A percentile compares a stretch with the other conserved stretches of the same genome.
phyloP scores from a whole-genome alignment of 257 asterid genomes.

The Solanum tarijense region DNA sequence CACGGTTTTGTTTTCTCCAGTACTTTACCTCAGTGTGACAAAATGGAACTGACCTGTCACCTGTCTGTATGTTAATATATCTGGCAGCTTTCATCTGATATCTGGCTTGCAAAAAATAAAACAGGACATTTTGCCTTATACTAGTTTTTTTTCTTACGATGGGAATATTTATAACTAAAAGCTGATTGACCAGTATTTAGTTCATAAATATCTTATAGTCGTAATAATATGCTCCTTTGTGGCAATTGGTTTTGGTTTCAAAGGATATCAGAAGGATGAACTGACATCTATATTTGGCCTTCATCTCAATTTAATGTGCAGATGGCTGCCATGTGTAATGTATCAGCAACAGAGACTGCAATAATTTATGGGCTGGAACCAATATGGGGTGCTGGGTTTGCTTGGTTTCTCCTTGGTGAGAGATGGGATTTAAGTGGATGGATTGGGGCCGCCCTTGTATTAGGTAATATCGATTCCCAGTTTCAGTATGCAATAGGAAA shows the following conservation, averaged over 20 bases:
- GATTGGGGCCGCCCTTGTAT: neutral
- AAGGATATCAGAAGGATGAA: neutral
- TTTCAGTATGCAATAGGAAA: neutral
- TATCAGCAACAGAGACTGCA: neutral
- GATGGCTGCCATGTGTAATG: neutral
- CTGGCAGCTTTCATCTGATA: neutral
- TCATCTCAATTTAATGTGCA: neutral
- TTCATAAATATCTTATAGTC: neutral
- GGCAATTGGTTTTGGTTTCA: neutral
- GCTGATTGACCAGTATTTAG: neutral
- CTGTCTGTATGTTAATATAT: neutral
- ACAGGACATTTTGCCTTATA: neutral
- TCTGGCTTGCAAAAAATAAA: neutral
- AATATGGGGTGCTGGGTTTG: neutral
- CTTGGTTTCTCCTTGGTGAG: neutral
- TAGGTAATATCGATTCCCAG: neutral
- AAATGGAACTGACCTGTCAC: neutral
- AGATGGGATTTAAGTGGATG: neutral
- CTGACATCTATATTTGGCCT: neutral
- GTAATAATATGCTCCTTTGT: neutral
- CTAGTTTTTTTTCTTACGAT: no score
- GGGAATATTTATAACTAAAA: neutral
- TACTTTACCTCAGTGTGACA: neutral
- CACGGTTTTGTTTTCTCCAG: neutral
- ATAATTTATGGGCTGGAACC: neutral